Percentiles rank a stretch among this genome's conserved stretches.
Conservation (phyloP, 768 basidiomycete genomes). For the Lyophyllum semitale region DNA sequence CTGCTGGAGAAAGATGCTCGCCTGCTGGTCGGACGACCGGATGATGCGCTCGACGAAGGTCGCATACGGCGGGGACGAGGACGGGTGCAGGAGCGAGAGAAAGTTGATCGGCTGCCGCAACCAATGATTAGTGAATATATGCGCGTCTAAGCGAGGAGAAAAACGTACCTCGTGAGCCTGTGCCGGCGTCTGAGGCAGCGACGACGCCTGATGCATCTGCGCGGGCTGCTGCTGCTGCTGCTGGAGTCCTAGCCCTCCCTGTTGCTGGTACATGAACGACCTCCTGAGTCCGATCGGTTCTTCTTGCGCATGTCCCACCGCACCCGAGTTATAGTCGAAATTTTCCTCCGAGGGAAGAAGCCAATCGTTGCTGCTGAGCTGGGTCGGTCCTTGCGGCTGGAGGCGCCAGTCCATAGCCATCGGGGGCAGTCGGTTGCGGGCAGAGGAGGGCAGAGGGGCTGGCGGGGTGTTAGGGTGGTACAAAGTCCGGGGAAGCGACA, state of each 20-base stretch:
- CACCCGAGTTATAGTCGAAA: constrained; percentile 8
- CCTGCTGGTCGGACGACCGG: constrained; percentile 89
- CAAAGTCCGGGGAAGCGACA: constrained; percentile 26
- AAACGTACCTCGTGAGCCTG: constrained; percentile 52
- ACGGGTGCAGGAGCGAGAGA: constrained; percentile 80
- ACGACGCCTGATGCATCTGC: too few species aligned
- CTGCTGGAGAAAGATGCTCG: constrained; percentile 87
- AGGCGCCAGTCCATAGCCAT: constrained; percentile 42
- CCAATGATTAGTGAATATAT: constrained; percentile 19
- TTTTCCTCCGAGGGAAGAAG: constrained; percentile 8
- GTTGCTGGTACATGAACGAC: constrained; percentile 18
- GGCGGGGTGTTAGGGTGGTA: constrained; percentile 28
- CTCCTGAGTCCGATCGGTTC: not conserved
- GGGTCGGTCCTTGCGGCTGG: constrained; percentile 25
- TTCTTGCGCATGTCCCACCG: constrained; percentile 3
- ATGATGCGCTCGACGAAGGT: constrained; percentile 84
- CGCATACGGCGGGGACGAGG: constrained; percentile 81
- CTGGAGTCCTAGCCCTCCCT: constrained; percentile 13
- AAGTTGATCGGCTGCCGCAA: constrained; percentile 80
- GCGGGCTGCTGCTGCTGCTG: not conserved
- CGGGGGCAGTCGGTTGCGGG: constrained; percentile 13
- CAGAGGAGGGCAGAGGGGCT: not conserved
- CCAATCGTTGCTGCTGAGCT: constrained; percentile 7
- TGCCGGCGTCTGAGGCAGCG: constrained; percentile 14
- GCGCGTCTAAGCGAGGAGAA: constrained; percentile 15